Percentiles rank a stretch among this genome's conserved stretches.
phyloP scores from a whole-genome alignment of 495 filamentous ascomycete genomes.

The Bacidia rubella region DNA sequence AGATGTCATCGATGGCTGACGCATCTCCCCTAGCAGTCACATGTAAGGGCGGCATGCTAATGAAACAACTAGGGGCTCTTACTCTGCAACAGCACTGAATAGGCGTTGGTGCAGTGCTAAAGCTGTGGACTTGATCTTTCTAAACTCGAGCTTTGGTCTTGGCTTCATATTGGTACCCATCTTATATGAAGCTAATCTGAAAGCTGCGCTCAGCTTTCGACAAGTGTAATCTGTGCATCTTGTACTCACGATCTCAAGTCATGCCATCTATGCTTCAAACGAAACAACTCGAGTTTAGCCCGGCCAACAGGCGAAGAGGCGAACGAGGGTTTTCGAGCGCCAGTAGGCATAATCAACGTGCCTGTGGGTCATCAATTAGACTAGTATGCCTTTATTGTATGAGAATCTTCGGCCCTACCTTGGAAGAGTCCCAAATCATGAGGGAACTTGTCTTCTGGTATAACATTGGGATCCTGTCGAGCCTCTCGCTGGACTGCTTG shows the following conservation, averaged over 20 bases:
- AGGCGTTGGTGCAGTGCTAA: constrained; percentile 50
- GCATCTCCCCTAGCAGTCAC: constrained; percentile 40
- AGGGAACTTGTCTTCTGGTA: constrained; percentile 21
- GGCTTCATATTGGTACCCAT: constrained; percentile 33
- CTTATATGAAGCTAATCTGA: constrained; percentile 22
- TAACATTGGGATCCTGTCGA: constrained; percentile 8
- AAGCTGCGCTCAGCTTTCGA: neutral
- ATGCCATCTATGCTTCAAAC: constrained; percentile 24
- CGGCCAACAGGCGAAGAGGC: constrained; percentile 33
- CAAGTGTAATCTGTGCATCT: neutral
- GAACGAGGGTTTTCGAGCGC: constrained; percentile 41
- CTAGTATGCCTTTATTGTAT: constrained; percentile 41
- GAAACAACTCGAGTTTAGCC: constrained; percentile 33
- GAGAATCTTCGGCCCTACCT: no score
- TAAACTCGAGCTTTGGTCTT: constrained; percentile 28
- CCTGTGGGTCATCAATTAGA: constrained; percentile 27
- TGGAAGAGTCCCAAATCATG: constrained; percentile 41
- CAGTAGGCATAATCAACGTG: constrained; percentile 47
- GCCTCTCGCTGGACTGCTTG: neutral
- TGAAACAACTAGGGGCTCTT: neutral
- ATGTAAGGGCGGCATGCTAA: neutral
- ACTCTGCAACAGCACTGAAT: constrained; percentile 53
- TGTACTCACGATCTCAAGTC: neutral
- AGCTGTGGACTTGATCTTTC: constrained; percentile 34
- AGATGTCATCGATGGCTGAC: constrained; percentile 40